phyloP scores from a whole-genome alignment of 768 basidiomycete genomes.

The Peribolospora baueri region DNA sequence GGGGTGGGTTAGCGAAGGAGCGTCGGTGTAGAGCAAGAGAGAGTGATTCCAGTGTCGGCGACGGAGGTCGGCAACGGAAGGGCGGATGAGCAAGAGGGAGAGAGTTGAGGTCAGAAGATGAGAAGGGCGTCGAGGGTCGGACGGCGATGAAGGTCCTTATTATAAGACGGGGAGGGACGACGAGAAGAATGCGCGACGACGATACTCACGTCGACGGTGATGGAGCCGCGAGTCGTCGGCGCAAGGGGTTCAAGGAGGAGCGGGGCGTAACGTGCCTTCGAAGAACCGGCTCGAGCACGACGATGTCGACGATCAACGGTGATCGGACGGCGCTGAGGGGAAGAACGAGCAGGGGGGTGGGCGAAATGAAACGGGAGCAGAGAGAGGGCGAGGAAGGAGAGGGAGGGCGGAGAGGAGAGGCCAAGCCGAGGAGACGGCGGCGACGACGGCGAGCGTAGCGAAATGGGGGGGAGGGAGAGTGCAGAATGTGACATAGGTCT shows the following conservation, averaged over 20 bases:
- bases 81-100: not conserved
- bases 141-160: no score
- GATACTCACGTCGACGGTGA: no score
- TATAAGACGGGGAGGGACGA: no score
- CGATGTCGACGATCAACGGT: not conserved
- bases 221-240: no score
- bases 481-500: conserved; percentile 1
- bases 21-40: not conserved
- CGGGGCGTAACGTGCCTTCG: not conserved
- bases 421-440: not conserved
- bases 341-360: not conserved
- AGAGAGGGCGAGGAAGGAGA: conserved; percentile 3
- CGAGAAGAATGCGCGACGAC: no score
- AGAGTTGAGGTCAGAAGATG: conserved; percentile 1
- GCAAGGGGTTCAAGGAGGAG: no score
- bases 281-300: conserved; percentile 1
- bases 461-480: not conserved
- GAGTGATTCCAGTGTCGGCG: not conserved
- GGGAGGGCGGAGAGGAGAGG: not conserved
- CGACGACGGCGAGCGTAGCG: conserved; percentile 1
- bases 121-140: not conserved
- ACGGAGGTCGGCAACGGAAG: not conserved
- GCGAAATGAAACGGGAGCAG: conserved; percentile 6
- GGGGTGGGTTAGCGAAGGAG: conserved; percentile 3
- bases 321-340: conserved; percentile 2